Evolutionary conservation across 164 flowering plant species (phyloP).

Genomic region (Nelumbo lutea): DNA sequence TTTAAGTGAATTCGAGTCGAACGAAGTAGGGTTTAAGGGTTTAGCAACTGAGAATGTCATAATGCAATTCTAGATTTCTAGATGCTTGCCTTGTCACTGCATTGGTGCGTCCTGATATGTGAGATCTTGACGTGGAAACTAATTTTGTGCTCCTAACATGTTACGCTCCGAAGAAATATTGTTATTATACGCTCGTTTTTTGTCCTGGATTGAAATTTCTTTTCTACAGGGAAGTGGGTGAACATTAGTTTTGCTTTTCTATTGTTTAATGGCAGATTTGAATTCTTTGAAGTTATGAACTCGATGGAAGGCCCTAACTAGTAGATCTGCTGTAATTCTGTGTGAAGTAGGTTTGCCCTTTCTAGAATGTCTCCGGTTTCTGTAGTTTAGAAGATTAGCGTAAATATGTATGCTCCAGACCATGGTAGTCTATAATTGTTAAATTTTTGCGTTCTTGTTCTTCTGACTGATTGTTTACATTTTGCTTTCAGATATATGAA

Average conservation of each 20-base stretch:
- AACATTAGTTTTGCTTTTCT: neutral
- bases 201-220: neutral
- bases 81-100: neutral
- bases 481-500: neutral
- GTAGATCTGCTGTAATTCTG: neutral
- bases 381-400: neutral
- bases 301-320: neutral
- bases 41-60: neutral
- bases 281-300: neutral
- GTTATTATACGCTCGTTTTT: neutral
- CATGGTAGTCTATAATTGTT: neutral
- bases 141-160: neutral
- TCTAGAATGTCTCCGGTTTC: neutral
- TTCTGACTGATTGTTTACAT: neutral
- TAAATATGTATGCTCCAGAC: neutral
- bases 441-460: neutral
- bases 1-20: neutral
- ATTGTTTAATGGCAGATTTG: neutral
- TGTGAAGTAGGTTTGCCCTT: neutral
- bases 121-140: constrained; percentile 2
- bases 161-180: neutral
- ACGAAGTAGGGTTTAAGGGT: neutral
- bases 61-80: neutral
- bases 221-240: neutral
- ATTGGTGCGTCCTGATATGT: neutral